Conservation (phyloP, 805 yeast species). For the Torulaspora indica region DNA sequence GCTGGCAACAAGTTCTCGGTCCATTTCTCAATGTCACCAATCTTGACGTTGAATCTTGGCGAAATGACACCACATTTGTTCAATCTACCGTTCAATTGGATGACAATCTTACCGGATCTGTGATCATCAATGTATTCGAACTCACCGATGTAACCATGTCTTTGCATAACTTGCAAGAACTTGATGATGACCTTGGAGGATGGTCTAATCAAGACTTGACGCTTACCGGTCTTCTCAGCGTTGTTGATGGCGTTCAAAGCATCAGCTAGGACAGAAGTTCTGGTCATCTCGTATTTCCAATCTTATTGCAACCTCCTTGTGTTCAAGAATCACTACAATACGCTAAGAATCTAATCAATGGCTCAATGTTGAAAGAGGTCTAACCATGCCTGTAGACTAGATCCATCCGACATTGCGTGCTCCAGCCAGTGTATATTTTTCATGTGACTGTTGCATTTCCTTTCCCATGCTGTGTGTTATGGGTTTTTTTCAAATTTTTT, state of each 20-base stretch:
- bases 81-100: constrained; percentile 94
- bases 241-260: constrained; percentile 97
- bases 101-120: constrained; percentile 97
- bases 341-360: background rate
- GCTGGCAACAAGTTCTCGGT: constrained; percentile 97
- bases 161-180: constrained; percentile 95
- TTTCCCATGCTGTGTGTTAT: background rate
- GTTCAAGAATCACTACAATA: background rate
- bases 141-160: constrained; percentile 98
- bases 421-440: constrained; percentile 4
- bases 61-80: constrained; percentile 99
- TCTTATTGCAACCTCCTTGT: background rate
- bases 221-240: constrained; percentile 98
- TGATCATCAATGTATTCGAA: constrained; percentile 98
- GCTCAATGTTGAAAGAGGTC: background rate
- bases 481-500: constrained; percentile 2
- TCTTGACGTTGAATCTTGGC: constrained; percentile 97
- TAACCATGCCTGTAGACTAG: background rate
- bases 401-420: constrained; percentile 1
- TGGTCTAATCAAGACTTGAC: constrained; percentile 97
- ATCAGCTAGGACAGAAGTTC: constrained; percentile 97
- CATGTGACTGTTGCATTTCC: constrained; percentile 12
- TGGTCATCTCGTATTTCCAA: constrained; percentile 63
- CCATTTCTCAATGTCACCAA: constrained; percentile 96
- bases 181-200: constrained; percentile 97